These are phyloP conservation scores for Tilletiopsis washingtonensis DNA, from an alignment of 1,284 basidiomycete genomes.

Conservation along the genomic window DNA sequence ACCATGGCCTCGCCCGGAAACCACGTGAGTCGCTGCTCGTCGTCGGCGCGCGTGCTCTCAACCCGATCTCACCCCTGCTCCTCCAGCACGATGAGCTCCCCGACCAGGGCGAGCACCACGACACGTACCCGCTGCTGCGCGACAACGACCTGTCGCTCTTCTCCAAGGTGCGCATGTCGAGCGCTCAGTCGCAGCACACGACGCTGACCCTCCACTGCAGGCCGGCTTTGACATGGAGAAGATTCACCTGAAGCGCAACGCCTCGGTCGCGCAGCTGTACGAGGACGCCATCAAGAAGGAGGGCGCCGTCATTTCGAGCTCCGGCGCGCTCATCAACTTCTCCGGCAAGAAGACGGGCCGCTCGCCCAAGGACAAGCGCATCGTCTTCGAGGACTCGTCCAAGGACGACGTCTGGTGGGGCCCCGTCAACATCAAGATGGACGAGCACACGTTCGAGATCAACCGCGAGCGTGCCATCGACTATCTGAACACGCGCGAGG, in stretches of 20 bases:
- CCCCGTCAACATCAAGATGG: slow-evolving; percentile 99
- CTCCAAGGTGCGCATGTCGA: slow-evolving; percentile 62
- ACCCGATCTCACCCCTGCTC: background rate
- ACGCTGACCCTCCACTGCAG: background rate
- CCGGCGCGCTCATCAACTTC: slow-evolving; percentile 97
- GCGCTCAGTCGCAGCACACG: background rate
- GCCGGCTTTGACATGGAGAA: slow-evolving; percentile 91
- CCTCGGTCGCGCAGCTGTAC: slow-evolving; percentile 87
- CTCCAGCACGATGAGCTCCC: slow-evolving; percentile 21
- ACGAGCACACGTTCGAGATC: slow-evolving; percentile 95
- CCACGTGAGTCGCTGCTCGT: slow-evolving; percentile 33
- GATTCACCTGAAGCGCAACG: slow-evolving; percentile 61
- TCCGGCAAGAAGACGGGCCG: slow-evolving; percentile 99
- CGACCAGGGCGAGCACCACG: slow-evolving; percentile 23
- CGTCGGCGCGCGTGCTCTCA: background rate
- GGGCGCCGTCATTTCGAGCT: slow-evolving; percentile 92
- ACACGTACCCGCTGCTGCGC: slow-evolving; percentile 35
- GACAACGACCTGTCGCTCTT: slow-evolving; percentile 88
- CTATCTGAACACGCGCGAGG: slow-evolving; percentile 91
- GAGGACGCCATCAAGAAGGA: slow-evolving; percentile 98
- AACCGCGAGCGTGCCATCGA: slow-evolving; percentile 99
- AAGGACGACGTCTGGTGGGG: slow-evolving; percentile 99
- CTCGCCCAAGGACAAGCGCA: slow-evolving; percentile 98
- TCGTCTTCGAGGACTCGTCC: slow-evolving; percentile 94
- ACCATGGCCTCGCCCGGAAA: slow-evolving; percentile 46